Evolutionary conservation across 1,284 basidiomycete genomes (phyloP).

Genomic region (Moesziomyces antarcticus): DNA sequence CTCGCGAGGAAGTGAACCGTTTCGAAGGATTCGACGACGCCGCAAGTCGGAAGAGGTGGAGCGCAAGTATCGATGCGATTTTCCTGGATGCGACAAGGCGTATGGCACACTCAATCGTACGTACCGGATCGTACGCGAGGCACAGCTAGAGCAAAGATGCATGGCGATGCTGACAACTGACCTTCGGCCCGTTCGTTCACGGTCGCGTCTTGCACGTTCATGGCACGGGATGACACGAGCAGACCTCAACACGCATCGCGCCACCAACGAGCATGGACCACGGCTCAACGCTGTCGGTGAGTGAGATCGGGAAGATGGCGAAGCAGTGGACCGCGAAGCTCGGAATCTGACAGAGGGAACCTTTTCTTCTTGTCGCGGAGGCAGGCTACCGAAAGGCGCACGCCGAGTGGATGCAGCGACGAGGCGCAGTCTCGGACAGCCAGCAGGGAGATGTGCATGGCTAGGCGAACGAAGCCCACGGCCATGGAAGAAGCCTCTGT

Average conservation of each 20-base stretch:
- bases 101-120: conserved; percentile 84
- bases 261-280: conserved; percentile 39
- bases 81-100: conserved; percentile 81
- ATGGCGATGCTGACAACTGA: conserved; percentile 7
- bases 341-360: conserved; percentile 3
- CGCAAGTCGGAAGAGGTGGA: conserved; percentile 74
- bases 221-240: neutral
- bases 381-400: conserved; percentile 33
- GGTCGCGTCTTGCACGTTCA: too few relatives aligned
- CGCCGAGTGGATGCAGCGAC: conserved; percentile 22
- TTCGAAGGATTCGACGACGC: conserved; percentile 46
- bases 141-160: neutral
- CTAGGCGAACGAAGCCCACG: neutral
- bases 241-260: conserved; percentile 52
- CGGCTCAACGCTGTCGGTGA: conserved; percentile 45
- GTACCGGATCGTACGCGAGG: conserved; percentile 1
- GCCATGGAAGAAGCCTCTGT: too few relatives aligned
- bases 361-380: neutral
- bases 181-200: too few relatives aligned
- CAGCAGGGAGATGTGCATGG: neutral
- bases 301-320: neutral
- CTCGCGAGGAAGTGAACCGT: conserved; percentile 4
- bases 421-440: neutral
- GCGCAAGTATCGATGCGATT: conserved; percentile 83
- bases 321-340: neutral